phyloP scores from a whole-genome alignment of 2,329 filamentous ascomycete species.

The Phaeosphaeriaceae sp. region DNA sequence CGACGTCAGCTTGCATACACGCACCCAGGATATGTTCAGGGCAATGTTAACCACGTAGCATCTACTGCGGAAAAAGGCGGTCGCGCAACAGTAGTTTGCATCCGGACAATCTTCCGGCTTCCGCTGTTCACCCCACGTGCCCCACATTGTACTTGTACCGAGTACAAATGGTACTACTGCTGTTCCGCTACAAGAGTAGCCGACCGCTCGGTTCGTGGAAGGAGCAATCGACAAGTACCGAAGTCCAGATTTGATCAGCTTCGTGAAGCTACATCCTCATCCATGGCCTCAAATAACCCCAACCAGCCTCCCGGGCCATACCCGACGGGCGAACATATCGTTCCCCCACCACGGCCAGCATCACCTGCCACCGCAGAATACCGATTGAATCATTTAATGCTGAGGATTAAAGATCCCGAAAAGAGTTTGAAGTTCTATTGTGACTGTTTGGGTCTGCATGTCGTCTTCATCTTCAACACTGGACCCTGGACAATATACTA shows the following conservation, averaged over 20 bases:
- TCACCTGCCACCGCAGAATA: conserved; percentile 36
- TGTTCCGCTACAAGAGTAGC: neutral
- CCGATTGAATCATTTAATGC: conserved; percentile 44
- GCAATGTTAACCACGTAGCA: too few species aligned
- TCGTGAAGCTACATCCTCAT: neutral
- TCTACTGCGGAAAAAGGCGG: too few species aligned
- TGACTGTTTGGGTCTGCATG: conserved; percentile 42
- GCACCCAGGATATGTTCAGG: too few species aligned
- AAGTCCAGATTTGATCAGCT: neutral
- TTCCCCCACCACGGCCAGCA: conserved; percentile 30
- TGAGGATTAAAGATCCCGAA: conserved; percentile 39
- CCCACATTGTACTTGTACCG: conserved; percentile 12
- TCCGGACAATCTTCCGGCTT: neutral
- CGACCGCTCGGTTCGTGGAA: neutral
- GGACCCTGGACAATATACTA: conserved; percentile 47
- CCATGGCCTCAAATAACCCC: conserved; percentile 20
- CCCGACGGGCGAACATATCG: conserved; percentile 27
- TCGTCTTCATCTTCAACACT: conserved; percentile 44
- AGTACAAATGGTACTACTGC: neutral
- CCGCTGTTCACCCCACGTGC: conserved; percentile 12
- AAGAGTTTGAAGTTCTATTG: conserved; percentile 41
- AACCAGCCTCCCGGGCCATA: conserved; percentile 32
- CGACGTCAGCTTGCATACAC: too few species aligned
- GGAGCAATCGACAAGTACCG: neutral
- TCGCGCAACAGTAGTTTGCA: too few species aligned